Evolutionary conservation across 352 stramenopile genomes (phyloP).

Genomic region (Phytophthora capsici): DNA sequence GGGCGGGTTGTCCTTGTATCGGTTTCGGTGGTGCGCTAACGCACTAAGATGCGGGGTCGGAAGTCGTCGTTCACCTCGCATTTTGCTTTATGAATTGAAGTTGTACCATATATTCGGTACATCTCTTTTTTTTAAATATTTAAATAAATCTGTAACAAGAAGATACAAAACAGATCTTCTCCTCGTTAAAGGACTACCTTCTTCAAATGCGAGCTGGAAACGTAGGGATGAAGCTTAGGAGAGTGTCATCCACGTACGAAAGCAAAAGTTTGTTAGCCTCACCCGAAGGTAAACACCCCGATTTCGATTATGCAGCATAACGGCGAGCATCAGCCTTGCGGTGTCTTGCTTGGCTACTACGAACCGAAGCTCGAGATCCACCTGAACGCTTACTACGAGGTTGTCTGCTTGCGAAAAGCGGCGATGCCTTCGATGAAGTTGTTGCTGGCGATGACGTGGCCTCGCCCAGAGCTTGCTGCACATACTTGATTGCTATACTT

Average conservation of each 20-base stretch:
- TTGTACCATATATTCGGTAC: conserved; percentile 8
- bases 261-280: no score
- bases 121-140: no score
- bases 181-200: no score
- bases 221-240: no score
- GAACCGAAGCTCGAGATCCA: conserved; percentile 18
- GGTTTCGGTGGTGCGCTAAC: conserved; percentile 74
- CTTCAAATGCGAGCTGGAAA: no score
- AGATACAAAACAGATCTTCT: no score
- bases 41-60: conserved; percentile 71
- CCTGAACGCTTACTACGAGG: conserved; percentile 13
- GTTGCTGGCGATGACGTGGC: conserved; percentile 15
- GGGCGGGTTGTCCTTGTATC: conserved; percentile 68
- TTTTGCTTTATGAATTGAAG: conserved; percentile 1
- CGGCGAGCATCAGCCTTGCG: conserved; percentile 51
- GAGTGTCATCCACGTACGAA: background rate
- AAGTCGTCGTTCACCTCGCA: conserved; percentile 57
- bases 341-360: conserved; percentile 43
- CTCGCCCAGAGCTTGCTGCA: conserved; percentile 37
- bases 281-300: no score
- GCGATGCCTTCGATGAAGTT: conserved; percentile 16
- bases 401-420: conserved; percentile 27
- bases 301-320: conserved; percentile 43
- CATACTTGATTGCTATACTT: conserved; percentile 48
- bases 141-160: no score